Percentiles rank a stretch among this genome's conserved stretches.
These are phyloP conservation scores for Nitzschia sp. DNA, from an alignment of 108 stramenopile species.

Conservation along the genomic window DNA sequence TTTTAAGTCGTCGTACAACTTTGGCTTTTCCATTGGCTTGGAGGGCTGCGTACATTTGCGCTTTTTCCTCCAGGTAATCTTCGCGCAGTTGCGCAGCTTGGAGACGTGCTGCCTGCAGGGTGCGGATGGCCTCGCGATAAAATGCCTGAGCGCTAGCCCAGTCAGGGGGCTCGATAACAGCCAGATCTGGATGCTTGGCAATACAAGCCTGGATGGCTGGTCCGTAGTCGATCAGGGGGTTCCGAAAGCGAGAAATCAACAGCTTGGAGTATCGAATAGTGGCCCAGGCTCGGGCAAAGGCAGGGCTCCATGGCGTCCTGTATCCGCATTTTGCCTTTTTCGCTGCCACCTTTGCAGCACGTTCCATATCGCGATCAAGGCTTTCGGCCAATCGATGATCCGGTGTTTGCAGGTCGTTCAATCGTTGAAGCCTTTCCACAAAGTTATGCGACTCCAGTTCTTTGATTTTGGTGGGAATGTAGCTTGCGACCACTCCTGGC, in stretches of 20 bases:
- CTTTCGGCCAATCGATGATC: neutral
- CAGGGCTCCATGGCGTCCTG: neutral
- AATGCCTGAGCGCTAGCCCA: neutral
- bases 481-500: neutral
- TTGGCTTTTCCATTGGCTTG: neutral
- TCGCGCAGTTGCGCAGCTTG: neutral
- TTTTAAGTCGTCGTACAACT: neutral
- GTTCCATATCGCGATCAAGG: neutral
- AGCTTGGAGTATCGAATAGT: neutral
- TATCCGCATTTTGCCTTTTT: neutral
- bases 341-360: neutral
- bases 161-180: neutral
- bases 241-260: neutral
- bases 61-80: too few species aligned
- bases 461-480: neutral
- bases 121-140: neutral
- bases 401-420: neutral
- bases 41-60: neutral
- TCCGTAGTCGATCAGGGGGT: neutral
- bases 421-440: neutral
- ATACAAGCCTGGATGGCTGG: neutral
- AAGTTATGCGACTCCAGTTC: too few species aligned
- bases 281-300: neutral
- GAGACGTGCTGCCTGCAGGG: neutral
- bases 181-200: neutral